Base-by-base conservation (phyloP, 1,284 basidiomycete species). In the Leccinum griseonigrum region DNA sequence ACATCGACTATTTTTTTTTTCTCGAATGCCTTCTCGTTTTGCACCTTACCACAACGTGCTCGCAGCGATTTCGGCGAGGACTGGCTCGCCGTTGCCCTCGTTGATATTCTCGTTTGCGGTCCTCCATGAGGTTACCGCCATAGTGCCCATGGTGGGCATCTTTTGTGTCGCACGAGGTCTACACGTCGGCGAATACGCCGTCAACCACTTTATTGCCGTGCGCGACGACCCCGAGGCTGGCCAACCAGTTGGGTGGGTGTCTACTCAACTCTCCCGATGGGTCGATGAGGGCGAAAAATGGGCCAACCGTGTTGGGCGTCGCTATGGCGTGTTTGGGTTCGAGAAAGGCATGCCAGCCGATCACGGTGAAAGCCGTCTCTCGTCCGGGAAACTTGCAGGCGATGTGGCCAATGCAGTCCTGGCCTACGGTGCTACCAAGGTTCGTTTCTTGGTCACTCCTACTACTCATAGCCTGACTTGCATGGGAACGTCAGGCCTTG, bases 391-490 rank as follows among this genome's bases (percentile, higher is more conserved):
- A 31, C 72, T 91, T 46, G 86, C 84, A 8, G 88, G 88, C 7
- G 89, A 91, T 71, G 83, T 91, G 6, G 87, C 88, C 10, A 90
- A 92, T 68, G 87, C 88, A 0, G 85, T 95, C 0, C 81, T 94
- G 22, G 94, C 95, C 0, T 98, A 97, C 73, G 87, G 87, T 1
- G 78, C 86, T 6, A 91, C 90, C 62, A 98, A 96, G 83, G 94
- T 91, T 70, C 57, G 59, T 46, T 34, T 52, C 52, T 4, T 51
- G 10, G 13, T 6, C 28, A 16, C n/a, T 34, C 51, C 13, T 2
- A 22, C n/a, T 36, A 29, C 53, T 34, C 60, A 61, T 63, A 38
- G n/a, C 26, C 59, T 28, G 46, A 61, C 57, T 56, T 38, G 28
- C 36, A 52, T n/a, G 26, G 61, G 55, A 57, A 60, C 22, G 58